Base-by-base conservation (phyloP, 306 rosid genomes). In the Castanopsis chinensis region DNA sequence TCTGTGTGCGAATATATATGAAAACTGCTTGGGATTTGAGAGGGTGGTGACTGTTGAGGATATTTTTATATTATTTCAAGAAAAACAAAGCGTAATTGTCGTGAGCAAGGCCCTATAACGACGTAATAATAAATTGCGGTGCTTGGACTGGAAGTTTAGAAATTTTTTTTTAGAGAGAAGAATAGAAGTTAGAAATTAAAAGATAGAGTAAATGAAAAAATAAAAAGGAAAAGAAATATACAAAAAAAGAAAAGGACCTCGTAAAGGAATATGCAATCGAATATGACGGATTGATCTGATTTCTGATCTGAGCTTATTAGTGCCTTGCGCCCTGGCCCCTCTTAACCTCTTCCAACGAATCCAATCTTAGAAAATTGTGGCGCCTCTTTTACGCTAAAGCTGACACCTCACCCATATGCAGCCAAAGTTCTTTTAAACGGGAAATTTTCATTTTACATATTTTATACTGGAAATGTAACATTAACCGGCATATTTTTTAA, bases 301-400 rank as follows among this genome's bases (percentile, higher is more conserved):
- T 5, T 35, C 53, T 49, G 53, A 49, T 49, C 53, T 49, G 53
- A 49, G 53, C 5, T 49, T 49, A 41, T 41, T 49, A 12, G 53
- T 5, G 53, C 53, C 3, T 2, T 37, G 45, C 45, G 45, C 67
- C 56, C 51, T 45, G 0, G 30, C 64, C 49, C 73, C 58, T 41
- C 43, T n/a, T 37, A 7, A 37, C 10, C 43, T 6, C 45, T 41
- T 41, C 45, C 45, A 2, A 41, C 3, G 45, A 41, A 74, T 75
- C 84, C 75, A 74, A 73, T 82, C 35, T 61, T 19, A 20, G 20
- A 52, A 80, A 85, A 79, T 56, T 74, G 76, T 85, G 73, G 87
- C 88, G 90, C 90, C 83, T 51, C 20, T 82, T 80, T 84, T 49
- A 87, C 90, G 91, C 93, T 71, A 61, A 61, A 35, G 79, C 13